Conservation (phyloP, 345 rosid genomes). For the Salix dunnii region DNA sequence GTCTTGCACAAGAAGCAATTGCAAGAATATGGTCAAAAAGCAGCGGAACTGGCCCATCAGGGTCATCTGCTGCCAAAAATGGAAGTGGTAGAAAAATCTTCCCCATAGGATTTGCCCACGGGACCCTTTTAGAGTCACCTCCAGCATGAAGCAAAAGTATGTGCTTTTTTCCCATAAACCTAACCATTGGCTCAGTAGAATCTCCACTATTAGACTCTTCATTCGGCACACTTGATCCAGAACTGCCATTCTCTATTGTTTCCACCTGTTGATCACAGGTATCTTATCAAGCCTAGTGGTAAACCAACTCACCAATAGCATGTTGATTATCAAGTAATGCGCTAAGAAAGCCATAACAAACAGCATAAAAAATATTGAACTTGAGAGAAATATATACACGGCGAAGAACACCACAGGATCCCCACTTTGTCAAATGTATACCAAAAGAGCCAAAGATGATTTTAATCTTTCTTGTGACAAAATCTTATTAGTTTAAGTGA, state of each 20-base stretch:
- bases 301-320: slow-evolving; percentile 1
- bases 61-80: slow-evolving; percentile 84
- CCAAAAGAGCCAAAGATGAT: too few species aligned
- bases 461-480: too few species aligned
- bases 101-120: slow-evolving; percentile 99
- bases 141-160: slow-evolving; percentile 96
- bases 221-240: slow-evolving; percentile 19
- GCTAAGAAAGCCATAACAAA: neutral
- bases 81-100: slow-evolving; percentile 96
- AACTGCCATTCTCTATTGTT: slow-evolving; percentile 27
- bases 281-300: slow-evolving; percentile 24
- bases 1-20: slow-evolving; percentile 85
- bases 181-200: slow-evolving; percentile 31
- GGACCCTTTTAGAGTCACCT: slow-evolving; percentile 97
- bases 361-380: neutral
- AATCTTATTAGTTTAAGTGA: too few species aligned
- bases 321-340: slow-evolving; percentile 1
- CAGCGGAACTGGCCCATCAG: slow-evolving; percentile 90
- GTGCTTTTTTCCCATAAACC: slow-evolving; percentile 61
- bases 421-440: neutral
- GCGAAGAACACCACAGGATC: too few species aligned
- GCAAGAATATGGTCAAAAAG: slow-evolving; percentile 98
- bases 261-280: slow-evolving; percentile 43
- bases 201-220: slow-evolving; percentile 17
- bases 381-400: neutral